phyloP scores from a whole-genome alignment of 768 basidiomycete species.

The Boletales sp. region DNA sequence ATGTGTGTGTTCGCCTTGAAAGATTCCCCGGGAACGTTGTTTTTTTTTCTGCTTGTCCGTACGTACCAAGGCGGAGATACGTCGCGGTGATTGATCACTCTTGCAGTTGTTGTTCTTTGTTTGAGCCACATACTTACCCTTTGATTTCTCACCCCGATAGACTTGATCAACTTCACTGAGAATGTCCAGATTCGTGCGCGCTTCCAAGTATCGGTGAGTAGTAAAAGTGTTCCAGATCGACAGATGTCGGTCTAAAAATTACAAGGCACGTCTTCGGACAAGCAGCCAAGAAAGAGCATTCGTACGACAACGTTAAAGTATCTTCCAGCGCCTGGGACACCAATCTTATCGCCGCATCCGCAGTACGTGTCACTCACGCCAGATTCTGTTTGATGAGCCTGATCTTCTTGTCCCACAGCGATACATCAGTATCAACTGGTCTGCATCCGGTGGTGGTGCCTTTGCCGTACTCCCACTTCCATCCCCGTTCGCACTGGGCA shows the following conservation, averaged over 20 bases:
- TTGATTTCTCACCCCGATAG: no score
- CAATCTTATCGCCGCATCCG: slow-evolving; percentile 83
- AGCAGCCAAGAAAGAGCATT: slow-evolving; percentile 78
- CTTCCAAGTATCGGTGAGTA: slow-evolving; percentile 81
- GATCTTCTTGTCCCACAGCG: slow-evolving; percentile 37
- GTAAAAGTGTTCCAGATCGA: slow-evolving; percentile 6
- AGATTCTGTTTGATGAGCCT: neutral
- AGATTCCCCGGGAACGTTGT: no score
- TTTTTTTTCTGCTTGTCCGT: no score
- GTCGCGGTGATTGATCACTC: no score
- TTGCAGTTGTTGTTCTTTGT: no score
- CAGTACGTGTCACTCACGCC: slow-evolving; percentile 36
- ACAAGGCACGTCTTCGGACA: slow-evolving; percentile 89
- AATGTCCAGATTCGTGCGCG: slow-evolving; percentile 85
- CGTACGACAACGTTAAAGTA: slow-evolving; percentile 79
- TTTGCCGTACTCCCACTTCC: slow-evolving; percentile 92
- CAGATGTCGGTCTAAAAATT: neutral
- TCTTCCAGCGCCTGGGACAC: slow-evolving; percentile 96
- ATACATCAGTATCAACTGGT: slow-evolving; percentile 95
- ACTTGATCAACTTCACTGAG: neutral
- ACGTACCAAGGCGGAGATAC: no score
- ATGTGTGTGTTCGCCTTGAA: no score
- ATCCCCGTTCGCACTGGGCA: slow-evolving; percentile 56
- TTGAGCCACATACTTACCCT: no score
- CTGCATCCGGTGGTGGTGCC: slow-evolving; percentile 87